phyloP scores from a whole-genome alignment of 495 filamentous ascomycete genomes.

The Trypethelium eluteriae region DNA sequence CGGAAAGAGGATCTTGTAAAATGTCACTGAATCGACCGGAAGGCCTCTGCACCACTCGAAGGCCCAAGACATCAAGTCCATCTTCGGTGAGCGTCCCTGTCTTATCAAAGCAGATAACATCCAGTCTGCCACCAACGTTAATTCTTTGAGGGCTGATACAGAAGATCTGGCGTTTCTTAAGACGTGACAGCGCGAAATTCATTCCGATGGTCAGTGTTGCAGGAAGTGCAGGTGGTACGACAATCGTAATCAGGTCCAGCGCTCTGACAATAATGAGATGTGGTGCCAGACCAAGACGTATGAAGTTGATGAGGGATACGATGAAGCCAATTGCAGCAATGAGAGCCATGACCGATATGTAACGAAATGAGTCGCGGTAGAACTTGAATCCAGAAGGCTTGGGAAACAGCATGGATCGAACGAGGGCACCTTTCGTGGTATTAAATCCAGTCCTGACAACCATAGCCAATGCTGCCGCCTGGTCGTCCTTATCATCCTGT shows the following conservation, averaged over 20 bases:
- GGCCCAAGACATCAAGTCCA: constrained; percentile 87
- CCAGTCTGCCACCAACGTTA: constrained; percentile 91
- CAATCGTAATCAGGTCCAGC: constrained; percentile 93
- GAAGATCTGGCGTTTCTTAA: constrained; percentile 84
- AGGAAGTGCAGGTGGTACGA: constrained; percentile 93
- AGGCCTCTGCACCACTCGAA: constrained; percentile 62
- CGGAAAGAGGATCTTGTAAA: constrained; percentile 44
- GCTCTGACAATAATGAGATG: constrained; percentile 85
- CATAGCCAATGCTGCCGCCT: constrained; percentile 85
- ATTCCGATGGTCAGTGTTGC: constrained; percentile 95
- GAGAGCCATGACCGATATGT: constrained; percentile 94
- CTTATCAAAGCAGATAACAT: constrained; percentile 97
- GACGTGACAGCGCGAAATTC: constrained; percentile 81
- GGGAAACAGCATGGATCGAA: constrained; percentile 97
- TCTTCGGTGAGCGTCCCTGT: constrained; percentile 97
- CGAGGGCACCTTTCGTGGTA: constrained; percentile 91
- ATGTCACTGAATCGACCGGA: constrained; percentile 57
- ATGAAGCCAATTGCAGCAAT: constrained; percentile 83
- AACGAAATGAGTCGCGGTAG: constrained; percentile 94
- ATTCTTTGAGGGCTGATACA: constrained; percentile 96
- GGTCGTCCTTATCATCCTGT: constrained; percentile 75
- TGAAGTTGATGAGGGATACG: constrained; percentile 86
- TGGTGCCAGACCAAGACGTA: constrained; percentile 74
- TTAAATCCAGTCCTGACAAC: constrained; percentile 92
- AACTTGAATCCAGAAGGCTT: constrained; percentile 98